Base-by-base conservation (phyloP, 257 asterid species). In the Primulina huaijiensis region DNA sequence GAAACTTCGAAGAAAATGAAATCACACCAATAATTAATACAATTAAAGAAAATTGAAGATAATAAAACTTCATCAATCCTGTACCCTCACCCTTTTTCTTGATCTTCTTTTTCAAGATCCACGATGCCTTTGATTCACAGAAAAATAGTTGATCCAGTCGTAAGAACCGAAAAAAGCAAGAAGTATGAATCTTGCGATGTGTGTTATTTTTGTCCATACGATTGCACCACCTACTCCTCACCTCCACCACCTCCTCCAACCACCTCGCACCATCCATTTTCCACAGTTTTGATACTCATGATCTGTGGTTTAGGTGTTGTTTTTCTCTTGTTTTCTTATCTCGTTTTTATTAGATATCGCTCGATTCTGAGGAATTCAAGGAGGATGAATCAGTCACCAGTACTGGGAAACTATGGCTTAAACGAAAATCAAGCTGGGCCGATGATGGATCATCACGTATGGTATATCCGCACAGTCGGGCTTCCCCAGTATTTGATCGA, bases 381-480 rank as follows among this genome's bases (percentile, higher is more conserved):
- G 84, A 76, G 34, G 89, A 67, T 11, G 53, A 43, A 43, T 43
- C 53, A 10, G n/a, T 12, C n/a, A n/a, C 53, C 17, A 8, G 16
- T 10, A 43, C n/a, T 43, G 53, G 53, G n/a, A 43, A 43, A 43
- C 12, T n/a, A 43, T 43, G 74, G 79, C 17, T 17, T 75, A 5
- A 85, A 80, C 70, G 89, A 80, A 69, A 65, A 80, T 70, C 86
- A 76, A 1, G 34, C 34, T 5, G 85, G 85, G 30, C 81, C 83
- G 6, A 43, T 66, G 9, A 29, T 80, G 71, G 90, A 86, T 64
- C 86, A 88, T 67, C 96, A 83, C 68, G 74, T 85, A 58, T 88
- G 97, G 96, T 73, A 79, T 53, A 90, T 90, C 9, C 84, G 83
- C 6, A 88, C 92, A 0, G 77, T 81, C 2, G 97, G 97, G 50